phyloP scores from a whole-genome alignment of 345 rosid genomes.

The Jatropha curcas region DNA sequence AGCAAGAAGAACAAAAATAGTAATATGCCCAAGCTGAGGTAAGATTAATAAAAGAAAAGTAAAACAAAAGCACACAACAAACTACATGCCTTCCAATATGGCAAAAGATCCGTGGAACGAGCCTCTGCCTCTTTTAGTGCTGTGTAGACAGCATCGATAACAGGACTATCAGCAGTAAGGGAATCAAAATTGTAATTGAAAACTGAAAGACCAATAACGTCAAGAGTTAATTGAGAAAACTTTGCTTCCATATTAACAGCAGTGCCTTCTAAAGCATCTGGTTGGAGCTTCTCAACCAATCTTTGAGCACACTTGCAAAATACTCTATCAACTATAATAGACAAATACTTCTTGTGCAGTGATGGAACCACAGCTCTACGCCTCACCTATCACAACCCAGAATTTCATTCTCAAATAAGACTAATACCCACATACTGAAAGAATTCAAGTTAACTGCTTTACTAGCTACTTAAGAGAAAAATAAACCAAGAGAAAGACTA shows the following conservation, averaged over 20 bases:
- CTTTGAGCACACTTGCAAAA: slow-evolving; percentile 89
- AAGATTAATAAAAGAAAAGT: slow-evolving; percentile 8
- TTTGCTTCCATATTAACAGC: slow-evolving; percentile 93
- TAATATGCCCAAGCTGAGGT: neutral
- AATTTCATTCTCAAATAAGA: slow-evolving; percentile 9
- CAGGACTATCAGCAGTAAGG: slow-evolving; percentile 72
- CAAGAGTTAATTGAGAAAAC: slow-evolving; percentile 89
- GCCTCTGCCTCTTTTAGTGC: slow-evolving; percentile 93
- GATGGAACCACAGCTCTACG: slow-evolving; percentile 93
- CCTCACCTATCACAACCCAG: slow-evolving; percentile 56
- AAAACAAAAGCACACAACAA: slow-evolving; percentile 3
- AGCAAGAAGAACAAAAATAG: slow-evolving; percentile 9
- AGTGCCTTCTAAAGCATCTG: slow-evolving; percentile 61
- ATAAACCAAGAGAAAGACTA: neutral
- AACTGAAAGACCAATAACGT: slow-evolving; percentile 78
- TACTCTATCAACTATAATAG: slow-evolving; percentile 85
- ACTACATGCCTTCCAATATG: slow-evolving; percentile 86
- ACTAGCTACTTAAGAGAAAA: neutral
- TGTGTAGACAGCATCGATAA: slow-evolving; percentile 88
- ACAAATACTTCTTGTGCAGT: slow-evolving; percentile 85
- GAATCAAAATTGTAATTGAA: slow-evolving; percentile 92
- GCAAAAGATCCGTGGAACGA: slow-evolving; percentile 87
- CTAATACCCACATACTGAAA: neutral
- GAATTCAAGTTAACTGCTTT: neutral
- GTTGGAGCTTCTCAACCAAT: slow-evolving; percentile 80